Percentiles rank a stretch among this genome's conserved stretches.
These are phyloP conservation scores for Claviceps sp. DNA, from an alignment of 2,329 filamentous ascomycete genomes.

Conservation along the genomic window DNA sequence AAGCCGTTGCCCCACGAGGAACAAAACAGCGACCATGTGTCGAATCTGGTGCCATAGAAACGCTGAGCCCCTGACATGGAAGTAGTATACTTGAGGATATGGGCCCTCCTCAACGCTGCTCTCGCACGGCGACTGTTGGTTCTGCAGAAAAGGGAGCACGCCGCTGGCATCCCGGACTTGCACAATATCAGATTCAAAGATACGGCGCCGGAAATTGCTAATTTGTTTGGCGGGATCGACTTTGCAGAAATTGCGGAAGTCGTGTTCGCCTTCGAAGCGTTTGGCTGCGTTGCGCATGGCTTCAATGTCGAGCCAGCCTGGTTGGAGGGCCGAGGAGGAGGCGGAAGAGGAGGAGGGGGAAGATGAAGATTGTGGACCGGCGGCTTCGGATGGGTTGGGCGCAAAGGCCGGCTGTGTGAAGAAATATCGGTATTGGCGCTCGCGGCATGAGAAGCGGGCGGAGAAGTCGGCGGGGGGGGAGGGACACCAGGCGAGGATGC, in stretches of 20 bases:
- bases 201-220: conserved; percentile 63
- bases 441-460: conserved; percentile 82
- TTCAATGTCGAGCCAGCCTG: conserved; percentile 76
- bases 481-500: conserved; percentile 87
- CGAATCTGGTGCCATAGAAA: conserved; percentile 98
- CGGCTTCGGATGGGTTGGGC: conserved; percentile 30
- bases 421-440: conserved; percentile 90
- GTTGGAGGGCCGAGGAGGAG: conserved; percentile 21
- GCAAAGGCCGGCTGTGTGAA: conserved; percentile 88
- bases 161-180: conserved; percentile 44
- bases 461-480: conserved; percentile 67
- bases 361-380: conserved; percentile 7
- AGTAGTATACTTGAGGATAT: conserved; percentile 64
- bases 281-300: conserved; percentile 76
- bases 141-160: conserved; percentile 41
- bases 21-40: conserved; percentile 85
- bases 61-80: conserved; percentile 77
- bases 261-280: conserved; percentile 69
- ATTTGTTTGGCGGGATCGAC: conserved; percentile 84
- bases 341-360: background rate
- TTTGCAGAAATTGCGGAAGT: conserved; percentile 97
- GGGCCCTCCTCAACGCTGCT: conserved; percentile 1
- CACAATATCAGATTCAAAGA: conserved; percentile 70
- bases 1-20: conserved; percentile 78
- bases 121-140: background rate